Evolutionary conservation across 2,329 filamentous ascomycete genomes (phyloP), one percentile per base, ranked within the genome.

Genomic region (Passalora sequoiae): DNA sequence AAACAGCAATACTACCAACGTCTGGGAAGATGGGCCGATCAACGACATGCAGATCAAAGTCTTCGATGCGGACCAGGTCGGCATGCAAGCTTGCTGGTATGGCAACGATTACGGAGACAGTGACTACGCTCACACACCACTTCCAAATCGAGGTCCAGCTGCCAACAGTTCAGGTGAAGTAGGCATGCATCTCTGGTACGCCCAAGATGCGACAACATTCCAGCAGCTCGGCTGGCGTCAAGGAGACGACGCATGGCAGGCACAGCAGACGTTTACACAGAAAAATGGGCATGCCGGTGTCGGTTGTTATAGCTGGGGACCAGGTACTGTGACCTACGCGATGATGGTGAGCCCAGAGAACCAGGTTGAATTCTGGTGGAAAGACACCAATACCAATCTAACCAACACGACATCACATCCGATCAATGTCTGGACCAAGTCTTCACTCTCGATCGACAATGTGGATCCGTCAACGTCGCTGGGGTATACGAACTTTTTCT

Each of bases 161-260:
- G 52, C 55, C 2, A 51, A 56, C 12, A 53, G 56, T 3, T 60
- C 58, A 38, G 49, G 54, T 4, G 53, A 59, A 20, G 51, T 60
- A 4, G 69, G 68, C 16, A 71, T 71, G 61, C 65, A 70, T 46
- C 57, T 71, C 27, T 72, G 69, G 69, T 71, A 66, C 44, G 65
- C 67, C 4, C 56, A 50, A n/a, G 61, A 66, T 44, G 56, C 59
- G 5, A 62, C 58, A 0, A 68, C 66, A 0, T 70, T 72, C 46
- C 44, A 66, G 30, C 66, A 70, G 44, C 62, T 65, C 22, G 63
- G 61, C 1, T 72, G 68, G 68, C 63, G 64, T 24, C 61, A 63
- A 6, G 65, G 66, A 7, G 56, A 63, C 17, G 46, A 60, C 3
- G 46, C 51, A 1, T 71, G 69, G 69, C 56, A 52, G 8, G 51